Base-by-base conservation (phyloP, 495 filamentous ascomycete species). In the Lophiostoma macrostomum region DNA sequence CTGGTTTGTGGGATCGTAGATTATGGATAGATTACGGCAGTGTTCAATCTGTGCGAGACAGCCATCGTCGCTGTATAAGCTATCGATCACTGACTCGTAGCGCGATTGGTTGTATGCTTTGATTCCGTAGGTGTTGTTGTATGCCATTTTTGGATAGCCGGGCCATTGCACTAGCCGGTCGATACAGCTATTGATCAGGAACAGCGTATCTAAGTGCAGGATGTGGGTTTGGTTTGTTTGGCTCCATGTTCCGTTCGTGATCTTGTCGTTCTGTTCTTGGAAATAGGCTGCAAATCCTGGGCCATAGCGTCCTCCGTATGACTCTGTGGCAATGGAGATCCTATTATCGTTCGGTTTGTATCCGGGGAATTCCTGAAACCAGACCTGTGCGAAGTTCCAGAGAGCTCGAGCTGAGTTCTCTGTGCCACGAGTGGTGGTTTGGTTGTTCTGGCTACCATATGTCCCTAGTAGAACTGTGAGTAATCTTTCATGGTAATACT, bases 141-240 rank as follows among this genome's bases (percentile, higher is more conserved):
- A 70, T 14, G 68, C 67, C 46, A 72, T 67, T 2, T 60, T 56
- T 18, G 69, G 71, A 45, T 74, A 74, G 18, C 39, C 69, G 4
- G 55, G 60, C 25, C 59, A 65, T 53, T 74, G 69, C 11, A 70
- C 58, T 0, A 66, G 43, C 13, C 64, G 61, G 50, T 75, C 73
- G 64, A 90, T 71, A 50, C 87, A 90, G 30, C 85, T 86, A 62
- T 90, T 90, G 46, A 88, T 60, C 40, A 84, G 80, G 10, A 79
- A 74, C 0, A 84, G 65, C 2, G 54, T 65, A 29, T 63, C 59
- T 1, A 64, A 58, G 27, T 64, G 43, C 11, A 68, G 48, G 28
- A 61, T 46, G 37, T 64, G 53, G 11, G 53, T 60, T 22, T 64
- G 47, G 24, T 53, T 54, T 3, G 28, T 5, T 19, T 62, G 44